These are phyloP conservation scores for Saprolegnia parasitica DNA, from an alignment of 352 stramenopile species.

Conservation along the genomic window DNA sequence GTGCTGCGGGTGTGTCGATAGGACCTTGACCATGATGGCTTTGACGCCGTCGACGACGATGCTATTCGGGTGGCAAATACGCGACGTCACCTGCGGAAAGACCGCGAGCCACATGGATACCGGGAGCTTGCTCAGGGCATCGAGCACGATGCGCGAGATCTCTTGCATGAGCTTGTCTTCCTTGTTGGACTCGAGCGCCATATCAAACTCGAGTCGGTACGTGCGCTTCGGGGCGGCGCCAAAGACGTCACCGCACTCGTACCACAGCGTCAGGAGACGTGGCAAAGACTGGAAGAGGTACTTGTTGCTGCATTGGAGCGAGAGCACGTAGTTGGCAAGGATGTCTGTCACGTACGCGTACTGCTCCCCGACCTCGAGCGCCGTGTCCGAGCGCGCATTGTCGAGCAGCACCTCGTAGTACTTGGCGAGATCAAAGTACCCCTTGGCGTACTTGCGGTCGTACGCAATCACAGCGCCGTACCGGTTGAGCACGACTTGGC, in stretches of 20 bases:
- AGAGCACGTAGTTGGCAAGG: constrained; percentile 93
- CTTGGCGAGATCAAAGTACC: constrained; percentile 86
- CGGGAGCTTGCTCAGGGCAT: constrained; percentile 50
- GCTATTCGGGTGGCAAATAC: constrained; percentile 86
- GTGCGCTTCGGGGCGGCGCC: constrained; percentile 49
- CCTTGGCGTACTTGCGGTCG: constrained; percentile 91
- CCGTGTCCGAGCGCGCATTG: constrained; percentile 24
- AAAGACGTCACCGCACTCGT: constrained; percentile 90
- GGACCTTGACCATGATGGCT: constrained; percentile 90
- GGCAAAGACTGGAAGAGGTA: constrained; percentile 97
- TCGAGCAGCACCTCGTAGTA: constrained; percentile 89
- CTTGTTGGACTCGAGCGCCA: constrained; percentile 44
- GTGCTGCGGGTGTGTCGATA: constrained; percentile 93
- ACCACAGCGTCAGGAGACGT: constrained; percentile 96
- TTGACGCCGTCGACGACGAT: constrained; percentile 87
- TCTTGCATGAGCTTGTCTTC: constrained; percentile 62
- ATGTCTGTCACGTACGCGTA: constrained; percentile 83
- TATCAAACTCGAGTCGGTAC: constrained; percentile 52
- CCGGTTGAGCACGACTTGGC: constrained; percentile 88
- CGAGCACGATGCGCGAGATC: constrained; percentile 58
- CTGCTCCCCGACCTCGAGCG: constrained; percentile 36
- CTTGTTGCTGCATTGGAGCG: constrained; percentile 84
- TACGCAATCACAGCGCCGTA: constrained; percentile 94
- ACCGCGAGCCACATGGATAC: constrained; percentile 96
- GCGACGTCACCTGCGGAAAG: constrained; percentile 97